Percentiles rank a stretch among this genome's conserved stretches.
Evolutionary conservation across 2,329 filamentous ascomycete genomes (phyloP).

Genomic region (Penicillium sp.): DNA sequence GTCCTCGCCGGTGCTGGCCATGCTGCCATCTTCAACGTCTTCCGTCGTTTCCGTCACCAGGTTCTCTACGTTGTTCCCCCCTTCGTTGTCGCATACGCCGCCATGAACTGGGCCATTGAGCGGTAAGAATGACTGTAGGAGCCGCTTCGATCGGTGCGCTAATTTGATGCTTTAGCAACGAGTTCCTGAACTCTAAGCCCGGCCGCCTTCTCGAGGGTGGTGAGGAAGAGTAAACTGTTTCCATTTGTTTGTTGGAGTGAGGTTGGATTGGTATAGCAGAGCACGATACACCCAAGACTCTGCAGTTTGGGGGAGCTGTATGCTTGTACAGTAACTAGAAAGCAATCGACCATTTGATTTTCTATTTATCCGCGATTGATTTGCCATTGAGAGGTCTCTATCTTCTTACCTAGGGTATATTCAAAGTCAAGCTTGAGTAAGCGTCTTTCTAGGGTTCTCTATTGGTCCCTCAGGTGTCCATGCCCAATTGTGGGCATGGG

Average conservation of each 20-base stretch:
- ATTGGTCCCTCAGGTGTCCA: conserved; percentile 3
- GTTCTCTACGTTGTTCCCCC: conserved; percentile 82
- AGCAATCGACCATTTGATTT: conserved; percentile 26
- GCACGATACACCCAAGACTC: conserved; percentile 10
- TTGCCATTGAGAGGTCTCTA: not conserved
- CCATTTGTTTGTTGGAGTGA: conserved; percentile 5
- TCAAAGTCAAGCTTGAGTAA: conserved; percentile 6
- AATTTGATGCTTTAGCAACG: conserved; percentile 33
- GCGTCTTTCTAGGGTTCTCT: conserved; percentile 10
- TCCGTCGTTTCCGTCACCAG: conserved; percentile 75
- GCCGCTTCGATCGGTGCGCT: conserved; percentile 1
- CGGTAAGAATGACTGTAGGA: conserved; percentile 51
- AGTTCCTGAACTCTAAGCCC: conserved; percentile 45
- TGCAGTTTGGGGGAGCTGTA: conserved; percentile 16
- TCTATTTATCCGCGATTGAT: conserved; percentile 9
- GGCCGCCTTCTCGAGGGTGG: conserved; percentile 33
- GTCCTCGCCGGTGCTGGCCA: conserved; percentile 68
- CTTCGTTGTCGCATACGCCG: conserved; percentile 66
- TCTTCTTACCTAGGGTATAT: not conserved
- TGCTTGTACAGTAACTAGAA: conserved; percentile 38
- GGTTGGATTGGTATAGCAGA: conserved; percentile 14
- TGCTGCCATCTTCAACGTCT: conserved; percentile 90
- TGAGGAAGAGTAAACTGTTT: conserved; percentile 25
- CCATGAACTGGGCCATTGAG: conserved; percentile 85
- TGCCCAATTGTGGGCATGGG: not conserved